Evolutionary conservation across 1,284 basidiomycete genomes (phyloP).

Genomic region (Porodaedalea pini): DNA sequence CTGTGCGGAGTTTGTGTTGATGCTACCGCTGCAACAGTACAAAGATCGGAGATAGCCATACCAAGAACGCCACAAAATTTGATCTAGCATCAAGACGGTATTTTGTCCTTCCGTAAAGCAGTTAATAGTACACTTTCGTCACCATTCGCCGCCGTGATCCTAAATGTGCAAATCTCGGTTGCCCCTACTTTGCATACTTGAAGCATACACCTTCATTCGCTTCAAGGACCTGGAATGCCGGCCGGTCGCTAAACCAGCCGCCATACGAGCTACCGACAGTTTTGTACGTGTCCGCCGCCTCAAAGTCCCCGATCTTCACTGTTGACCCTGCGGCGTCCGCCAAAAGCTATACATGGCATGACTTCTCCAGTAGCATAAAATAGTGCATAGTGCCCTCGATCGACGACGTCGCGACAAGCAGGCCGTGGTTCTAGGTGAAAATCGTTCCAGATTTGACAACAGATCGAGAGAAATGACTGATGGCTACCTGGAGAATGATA

Average conservation of each 20-base stretch:
- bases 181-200: neutral
- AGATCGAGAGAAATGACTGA: neutral
- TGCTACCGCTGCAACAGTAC: no score
- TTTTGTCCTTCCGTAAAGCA: no score
- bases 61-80: no score
- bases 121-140: no score
- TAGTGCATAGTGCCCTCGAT: constrained; percentile 41
- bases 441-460: constrained; percentile 23
- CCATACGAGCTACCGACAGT: constrained; percentile 30
- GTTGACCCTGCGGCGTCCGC: constrained; percentile 42
- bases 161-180: neutral
- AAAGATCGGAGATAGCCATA: no score
- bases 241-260: constrained; percentile 39
- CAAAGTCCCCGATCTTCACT: constrained; percentile 28
- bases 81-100: no score
- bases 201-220: constrained; percentile 32
- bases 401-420: constrained; percentile 44
- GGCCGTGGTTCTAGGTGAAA: constrained; percentile 54
- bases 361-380: constrained; percentile 39
- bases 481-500: constrained; percentile 26
- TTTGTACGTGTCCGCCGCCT: constrained; percentile 31
- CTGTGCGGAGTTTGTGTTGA: no score
- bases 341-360: constrained; percentile 49
- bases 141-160: no score
- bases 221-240: constrained; percentile 38